These are phyloP conservation scores for Leishmania arabica DNA, from an alignment of 208 protist genomes.

Conservation along the genomic window DNA sequence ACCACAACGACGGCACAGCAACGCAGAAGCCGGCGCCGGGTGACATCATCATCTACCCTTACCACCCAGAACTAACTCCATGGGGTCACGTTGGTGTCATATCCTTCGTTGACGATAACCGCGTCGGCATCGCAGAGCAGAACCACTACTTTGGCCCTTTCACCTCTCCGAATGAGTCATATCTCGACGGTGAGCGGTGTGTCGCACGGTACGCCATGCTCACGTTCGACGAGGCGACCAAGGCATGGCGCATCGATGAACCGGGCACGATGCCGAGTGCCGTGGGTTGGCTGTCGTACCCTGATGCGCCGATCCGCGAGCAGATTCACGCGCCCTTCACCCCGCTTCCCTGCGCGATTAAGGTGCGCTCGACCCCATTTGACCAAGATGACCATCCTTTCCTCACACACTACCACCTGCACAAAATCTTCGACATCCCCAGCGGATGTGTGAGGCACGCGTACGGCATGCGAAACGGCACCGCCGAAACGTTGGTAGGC, in stretches of 20 bases:
- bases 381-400: constrained; percentile 49
- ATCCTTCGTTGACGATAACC: constrained; percentile 64
- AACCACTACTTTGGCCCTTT: constrained; percentile 68
- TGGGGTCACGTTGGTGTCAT: constrained; percentile 81
- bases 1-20: constrained; percentile 52
- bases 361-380: constrained; percentile 41
- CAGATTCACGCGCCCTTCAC: constrained; percentile 49
- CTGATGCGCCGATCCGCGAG: constrained; percentile 38
- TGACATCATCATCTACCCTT: constrained; percentile 77
- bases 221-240: constrained; percentile 25
- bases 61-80: constrained; percentile 46
- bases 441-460: constrained; percentile 26
- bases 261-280: constrained; percentile 24
- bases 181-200: constrained; percentile 68
- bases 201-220: constrained; percentile 58
- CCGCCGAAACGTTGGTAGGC: constrained; percentile 45
- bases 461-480: constrained; percentile 41
- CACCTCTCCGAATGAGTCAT: constrained; percentile 44
- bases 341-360: constrained; percentile 39
- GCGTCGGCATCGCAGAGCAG: constrained; percentile 78
- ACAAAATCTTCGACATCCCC: constrained; percentile 32
- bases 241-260: constrained; percentile 51
- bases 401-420: constrained; percentile 42
- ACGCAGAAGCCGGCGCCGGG: constrained; percentile 45
- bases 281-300: constrained; percentile 71